A percentile compares a stretch with the other conserved stretches of the same genome.
Evolutionary conservation across 2,329 filamentous ascomycete species (phyloP).

Genomic region (Nemania diffusa): DNA sequence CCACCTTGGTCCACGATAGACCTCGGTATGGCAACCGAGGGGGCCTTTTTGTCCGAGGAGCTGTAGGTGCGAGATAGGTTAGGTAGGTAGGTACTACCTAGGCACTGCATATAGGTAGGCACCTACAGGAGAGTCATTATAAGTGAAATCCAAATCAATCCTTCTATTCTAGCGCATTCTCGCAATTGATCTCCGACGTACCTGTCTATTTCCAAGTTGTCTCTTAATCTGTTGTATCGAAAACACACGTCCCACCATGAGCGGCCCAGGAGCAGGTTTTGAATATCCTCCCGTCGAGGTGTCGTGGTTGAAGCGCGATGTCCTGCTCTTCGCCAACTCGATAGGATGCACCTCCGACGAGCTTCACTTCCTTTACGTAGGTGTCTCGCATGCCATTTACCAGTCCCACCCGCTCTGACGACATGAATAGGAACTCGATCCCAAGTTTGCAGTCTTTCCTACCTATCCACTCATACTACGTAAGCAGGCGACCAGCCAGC

Average conservation of each 20-base stretch:
- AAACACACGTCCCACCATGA: constrained; percentile 47
- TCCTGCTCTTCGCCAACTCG: constrained; percentile 88
- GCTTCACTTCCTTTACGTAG: constrained; percentile 89
- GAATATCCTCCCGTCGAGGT: constrained; percentile 81
- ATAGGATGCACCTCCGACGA: constrained; percentile 88
- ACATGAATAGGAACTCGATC: constrained; percentile 78
- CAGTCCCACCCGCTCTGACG: constrained; percentile 1
- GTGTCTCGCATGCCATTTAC: constrained; percentile 23
- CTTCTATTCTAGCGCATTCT: not conserved
- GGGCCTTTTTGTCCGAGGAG: constrained; percentile 16
- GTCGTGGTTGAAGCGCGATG: constrained; percentile 88
- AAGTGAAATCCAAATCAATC: not conserved
- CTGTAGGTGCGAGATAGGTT: not conserved
- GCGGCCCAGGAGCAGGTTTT: constrained; percentile 73
- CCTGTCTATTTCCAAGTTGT: not conserved
- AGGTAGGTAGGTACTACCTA: not conserved
- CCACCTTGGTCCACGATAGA: constrained; percentile 22
- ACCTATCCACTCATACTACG: constrained; percentile 86
- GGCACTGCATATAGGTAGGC: not conserved
- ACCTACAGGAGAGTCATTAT: not conserved
- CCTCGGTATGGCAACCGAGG: constrained; percentile 30
- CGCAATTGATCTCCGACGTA: not conserved
- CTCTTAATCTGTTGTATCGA: not conserved
- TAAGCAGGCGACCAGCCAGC: constrained; percentile 53
- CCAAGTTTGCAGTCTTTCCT: constrained; percentile 86